Conservation (phyloP, 2,329 filamentous ascomycete species). For the Epichloe coenophiala region DNA sequence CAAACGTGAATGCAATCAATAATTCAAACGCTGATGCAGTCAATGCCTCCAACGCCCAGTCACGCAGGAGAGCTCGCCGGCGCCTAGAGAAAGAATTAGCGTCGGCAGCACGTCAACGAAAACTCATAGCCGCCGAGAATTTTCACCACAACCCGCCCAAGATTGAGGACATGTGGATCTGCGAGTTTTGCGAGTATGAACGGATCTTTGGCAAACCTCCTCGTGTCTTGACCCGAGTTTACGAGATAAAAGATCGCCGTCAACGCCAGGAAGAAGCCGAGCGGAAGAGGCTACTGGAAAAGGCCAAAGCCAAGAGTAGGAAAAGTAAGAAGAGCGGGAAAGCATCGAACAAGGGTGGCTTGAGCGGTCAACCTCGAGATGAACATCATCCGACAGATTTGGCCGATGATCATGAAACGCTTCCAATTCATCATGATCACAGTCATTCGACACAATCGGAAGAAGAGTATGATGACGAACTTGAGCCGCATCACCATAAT, state of each 20-base stretch:
- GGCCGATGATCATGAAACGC: slow-evolving; percentile 10
- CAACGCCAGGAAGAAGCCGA: slow-evolving; percentile 77
- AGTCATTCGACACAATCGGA: slow-evolving; percentile 27
- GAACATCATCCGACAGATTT: slow-evolving; percentile 12
- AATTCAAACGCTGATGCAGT: slow-evolving; percentile 9
- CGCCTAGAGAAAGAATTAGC: slow-evolving; percentile 58
- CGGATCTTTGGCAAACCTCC: slow-evolving; percentile 81
- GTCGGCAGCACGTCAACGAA: slow-evolving; percentile 63
- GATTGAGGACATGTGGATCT: slow-evolving; percentile 75
- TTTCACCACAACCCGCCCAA: slow-evolving; percentile 63
- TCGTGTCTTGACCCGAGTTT: slow-evolving; percentile 71
- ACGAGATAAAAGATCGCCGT: slow-evolving; percentile 86
- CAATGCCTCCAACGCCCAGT: slow-evolving; percentile 15
- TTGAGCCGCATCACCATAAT: slow-evolving; percentile 15
- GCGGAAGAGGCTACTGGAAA: slow-evolving; percentile 71
- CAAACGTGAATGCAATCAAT: slow-evolving; percentile 8
- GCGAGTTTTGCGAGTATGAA: slow-evolving; percentile 97
- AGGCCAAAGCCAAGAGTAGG: slow-evolving; percentile 84
- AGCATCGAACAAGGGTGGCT: slow-evolving; percentile 15
- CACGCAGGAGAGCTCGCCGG: slow-evolving; percentile 46
- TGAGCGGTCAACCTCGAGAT: slow-evolving; percentile 11
- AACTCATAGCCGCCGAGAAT: slow-evolving; percentile 60
- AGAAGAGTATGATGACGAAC: slow-evolving; percentile 24
- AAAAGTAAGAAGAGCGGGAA: slow-evolving; percentile 80
- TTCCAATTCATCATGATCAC: slow-evolving; percentile 13